Evolutionary conservation across 2,329 filamentous ascomycete genomes (phyloP), one percentile per base, ranked within the genome.

Genomic region (Fusarium subtropicale): DNA sequence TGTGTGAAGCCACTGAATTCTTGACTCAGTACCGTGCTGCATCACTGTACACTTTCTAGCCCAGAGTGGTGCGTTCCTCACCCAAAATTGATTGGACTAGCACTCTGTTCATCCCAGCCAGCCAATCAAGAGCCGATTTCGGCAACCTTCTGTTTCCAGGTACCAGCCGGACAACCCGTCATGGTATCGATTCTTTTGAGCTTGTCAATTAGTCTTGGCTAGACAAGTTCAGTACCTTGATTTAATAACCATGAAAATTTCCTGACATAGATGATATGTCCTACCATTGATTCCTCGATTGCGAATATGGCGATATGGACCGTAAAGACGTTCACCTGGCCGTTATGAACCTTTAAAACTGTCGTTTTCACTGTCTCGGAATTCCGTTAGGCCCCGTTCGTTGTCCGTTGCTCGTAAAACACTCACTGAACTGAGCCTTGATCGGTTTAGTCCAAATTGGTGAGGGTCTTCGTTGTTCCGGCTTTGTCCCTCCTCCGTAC

Each of bases 351-450:
- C 47, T 33, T 38, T 46, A 9, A 57, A 26, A 20, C 28, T 31
- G 30, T 53, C 16, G 24, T 26, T 55, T 36, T 22, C 22, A 41
- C 10, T 56, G 45, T 56, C 55, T 74, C 69, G 71, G 72, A 75
- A 63, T 61, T 72, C 72, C 72, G 72, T 62, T 72, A 73, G 61
- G 64, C 60, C 60, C 72, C 71, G 71, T 74, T 74, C 60, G 71
- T 74, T 68, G 72, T 74, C 72, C 66, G 71, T 55, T 57, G 56
- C 50, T 41, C 65, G 62, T 57, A 69, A 60, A 60, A 66, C 56
- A 53, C 53, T 51, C 48, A 52, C 44, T 51, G 26, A 34, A 52
- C 44, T 52, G 26, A 34, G 38, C 34, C 47, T 51, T 24, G 47
- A 13, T 34, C 66, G 56, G 65, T 59, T 63, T 63, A 64, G 66